These are phyloP conservation scores for Colletotrichum liriopes DNA, from an alignment of 2,329 filamentous ascomycete genomes.

Conservation along the genomic window DNA sequence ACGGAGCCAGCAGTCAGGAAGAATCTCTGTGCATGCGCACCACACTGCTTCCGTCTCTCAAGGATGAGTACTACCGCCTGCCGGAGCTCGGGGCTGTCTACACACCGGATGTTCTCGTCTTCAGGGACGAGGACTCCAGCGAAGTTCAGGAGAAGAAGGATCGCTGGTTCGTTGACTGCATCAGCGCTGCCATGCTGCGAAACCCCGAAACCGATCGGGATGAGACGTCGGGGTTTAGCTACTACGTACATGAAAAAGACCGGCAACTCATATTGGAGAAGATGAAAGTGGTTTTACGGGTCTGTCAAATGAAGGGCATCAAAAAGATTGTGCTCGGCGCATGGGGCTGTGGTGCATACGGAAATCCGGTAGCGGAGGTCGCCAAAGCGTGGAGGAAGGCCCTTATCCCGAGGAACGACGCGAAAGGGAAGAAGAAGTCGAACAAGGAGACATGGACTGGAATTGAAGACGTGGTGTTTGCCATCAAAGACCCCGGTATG, in stretches of 20 bases:
- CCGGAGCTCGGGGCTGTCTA: slow-evolving; percentile 71
- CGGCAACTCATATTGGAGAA: slow-evolving; percentile 66
- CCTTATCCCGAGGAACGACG: slow-evolving; percentile 44
- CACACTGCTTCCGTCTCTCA: slow-evolving; percentile 71
- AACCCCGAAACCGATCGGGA: slow-evolving; percentile 66
- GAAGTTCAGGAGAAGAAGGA: slow-evolving; percentile 61
- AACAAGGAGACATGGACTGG: slow-evolving; percentile 56
- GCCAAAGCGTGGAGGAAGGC: slow-evolving; percentile 66
- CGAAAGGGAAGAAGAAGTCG: slow-evolving; percentile 44
- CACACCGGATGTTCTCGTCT: slow-evolving; percentile 73
- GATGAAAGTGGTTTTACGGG: slow-evolving; percentile 71
- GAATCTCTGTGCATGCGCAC: slow-evolving; percentile 74
- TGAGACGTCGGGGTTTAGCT: slow-evolving; percentile 49
- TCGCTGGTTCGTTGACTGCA: slow-evolving; percentile 72
- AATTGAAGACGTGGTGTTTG: slow-evolving; percentile 71
- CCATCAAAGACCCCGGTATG: slow-evolving; percentile 68
- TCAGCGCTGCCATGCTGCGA: slow-evolving; percentile 71
- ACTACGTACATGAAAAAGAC: slow-evolving; percentile 64
- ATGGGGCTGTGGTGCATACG: slow-evolving; percentile 77
- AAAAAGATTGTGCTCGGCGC: slow-evolving; percentile 71
- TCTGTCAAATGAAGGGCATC: slow-evolving; percentile 62
- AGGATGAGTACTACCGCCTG: slow-evolving; percentile 72
- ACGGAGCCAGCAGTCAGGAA: slow-evolving; percentile 73
- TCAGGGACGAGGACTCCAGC: slow-evolving; percentile 58
- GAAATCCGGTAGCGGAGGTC: slow-evolving; percentile 73